Evolutionary conservation across 2,329 filamentous ascomycete genomes (phyloP), one percentile per base, ranked within the genome.

Genomic region (Hypoxylon sp.): DNA sequence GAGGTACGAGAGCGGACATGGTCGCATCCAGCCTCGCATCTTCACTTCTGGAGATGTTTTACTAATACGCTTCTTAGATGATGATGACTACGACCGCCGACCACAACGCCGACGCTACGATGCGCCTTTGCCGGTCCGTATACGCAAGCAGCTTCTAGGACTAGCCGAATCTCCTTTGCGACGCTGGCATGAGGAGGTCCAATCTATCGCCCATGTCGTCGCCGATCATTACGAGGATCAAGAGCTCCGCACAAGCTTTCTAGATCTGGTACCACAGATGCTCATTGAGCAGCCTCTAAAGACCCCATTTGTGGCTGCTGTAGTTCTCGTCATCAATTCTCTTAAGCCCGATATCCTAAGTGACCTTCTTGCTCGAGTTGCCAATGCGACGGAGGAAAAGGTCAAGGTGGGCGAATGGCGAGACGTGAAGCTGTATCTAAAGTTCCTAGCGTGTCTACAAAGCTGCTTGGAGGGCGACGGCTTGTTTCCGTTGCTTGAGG

Each of bases 221-320:
- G 86, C 90, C 30, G 93, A 97, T 46, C 91, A 96, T 78, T 91
- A 91, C 76, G 94, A 96, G n/a, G 91, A 96, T 75, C 88, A 90
- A 71, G 91, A 94, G 71, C 82, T 97, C 58, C 89, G 89, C 70
- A 86, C 84, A 30, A 88, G 85, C 53, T 96, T 97, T 77, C 83
- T 92, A 70, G 87, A 90, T 61, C 85, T 97, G 29, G 83, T 89
- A 6, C 81, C 94, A 63, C 92, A 95, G 79, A 84, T 98, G 70
- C 85, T 91, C 45, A 78, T 93, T 34, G 96, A 99, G 81, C 96
- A 99, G 81, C 96, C 96, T 0, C 90, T 99, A 79, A 98, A 98
- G 84, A 96, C 94, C n/a, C 95, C 96, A 0, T 98, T 97, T 77
- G 86, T 97, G 37, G 94, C 94, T 8, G 93, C 92, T 19, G 90